A percentile compares a stretch with the other conserved stretches of the same genome.
phyloP scores from a whole-genome alignment of 805 yeast genomes.

The Torulaspora quercuum region DNA sequence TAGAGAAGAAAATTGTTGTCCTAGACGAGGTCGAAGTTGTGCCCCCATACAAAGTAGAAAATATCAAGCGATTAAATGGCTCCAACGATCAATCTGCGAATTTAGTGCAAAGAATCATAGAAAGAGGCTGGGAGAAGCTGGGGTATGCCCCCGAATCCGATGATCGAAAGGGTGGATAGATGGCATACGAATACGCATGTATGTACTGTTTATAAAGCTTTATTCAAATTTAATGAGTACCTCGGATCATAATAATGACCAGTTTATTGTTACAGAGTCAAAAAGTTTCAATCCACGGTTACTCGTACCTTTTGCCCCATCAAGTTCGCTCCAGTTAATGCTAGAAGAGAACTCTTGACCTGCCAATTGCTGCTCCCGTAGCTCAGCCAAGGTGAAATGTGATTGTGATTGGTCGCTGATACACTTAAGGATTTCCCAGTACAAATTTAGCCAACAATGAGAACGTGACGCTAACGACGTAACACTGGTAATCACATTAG shows the following conservation, averaged over 20 bases:
- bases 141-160: slow-evolving; percentile 26
- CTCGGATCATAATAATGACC: slow-evolving; percentile 19
- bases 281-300: slow-evolving; percentile 52
- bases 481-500: slow-evolving; percentile 18
- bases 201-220: too few species aligned
- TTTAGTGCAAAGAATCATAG: slow-evolving; percentile 48
- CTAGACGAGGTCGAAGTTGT: slow-evolving; percentile 45
- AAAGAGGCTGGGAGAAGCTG: slow-evolving; percentile 46
- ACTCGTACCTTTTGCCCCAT: slow-evolving; percentile 64
- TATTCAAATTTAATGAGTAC: too few species aligned
- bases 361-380: slow-evolving; percentile 18
- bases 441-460: slow-evolving; percentile 44
- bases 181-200: too few species aligned
- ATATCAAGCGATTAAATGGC: slow-evolving; percentile 21
- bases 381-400: slow-evolving; percentile 15
- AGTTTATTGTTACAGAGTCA: slow-evolving; percentile 44
- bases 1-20: slow-evolving; percentile 42
- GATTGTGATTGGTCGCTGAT: slow-evolving; percentile 13
- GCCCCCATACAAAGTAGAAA: slow-evolving; percentile 42
- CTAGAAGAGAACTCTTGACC: slow-evolving; percentile 16
- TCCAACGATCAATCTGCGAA: slow-evolving; percentile 36
- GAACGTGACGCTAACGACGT: slow-evolving; percentile 25
- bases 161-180: slow-evolving; percentile 52
- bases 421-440: slow-evolving; percentile 39
- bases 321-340: slow-evolving; percentile 51